These are phyloP conservation scores for Fraxinus anomala DNA, from an alignment of 257 asterid species.

Conservation along the genomic window DNA sequence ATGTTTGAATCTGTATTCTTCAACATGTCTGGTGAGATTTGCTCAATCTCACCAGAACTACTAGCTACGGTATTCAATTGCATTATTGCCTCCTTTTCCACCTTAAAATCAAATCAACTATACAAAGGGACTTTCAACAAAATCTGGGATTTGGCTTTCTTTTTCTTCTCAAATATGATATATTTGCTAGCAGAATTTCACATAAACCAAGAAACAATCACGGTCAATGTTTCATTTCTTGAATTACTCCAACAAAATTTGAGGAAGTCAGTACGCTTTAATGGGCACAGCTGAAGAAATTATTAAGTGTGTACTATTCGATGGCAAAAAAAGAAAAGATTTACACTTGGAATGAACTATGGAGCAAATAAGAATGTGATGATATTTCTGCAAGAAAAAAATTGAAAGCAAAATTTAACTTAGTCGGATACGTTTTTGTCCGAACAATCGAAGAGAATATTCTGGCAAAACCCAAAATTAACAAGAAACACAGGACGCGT, in stretches of 20 bases:
- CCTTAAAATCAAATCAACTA: constrained; percentile 15
- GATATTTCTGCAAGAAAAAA: neutral
- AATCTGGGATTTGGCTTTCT: neutral
- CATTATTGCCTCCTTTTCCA: constrained; percentile 22
- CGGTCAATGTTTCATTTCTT: neutral
- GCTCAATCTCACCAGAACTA: constrained; percentile 40
- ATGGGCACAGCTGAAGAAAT: constrained; percentile 13
- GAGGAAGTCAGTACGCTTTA: constrained; percentile 23
- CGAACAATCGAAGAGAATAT: constrained; percentile 21
- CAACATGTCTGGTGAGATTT: constrained; percentile 65
- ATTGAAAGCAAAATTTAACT: neutral
- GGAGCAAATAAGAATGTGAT: constrained; percentile 1
- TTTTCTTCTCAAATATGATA: constrained; percentile 2
- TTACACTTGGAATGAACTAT: too few species aligned
- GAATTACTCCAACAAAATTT: constrained; percentile 15
- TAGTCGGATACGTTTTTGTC: neutral
- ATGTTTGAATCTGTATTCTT: constrained; percentile 91
- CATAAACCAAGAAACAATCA: constrained; percentile 4
- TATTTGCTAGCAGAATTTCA: constrained; percentile 23
- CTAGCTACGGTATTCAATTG: constrained; percentile 22
- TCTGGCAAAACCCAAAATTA: constrained; percentile 21
- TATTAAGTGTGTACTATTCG: constrained; percentile 4
- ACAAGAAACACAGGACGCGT: too few species aligned
- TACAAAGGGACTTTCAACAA: neutral
- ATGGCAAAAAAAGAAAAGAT: neutral